Conservation (phyloP, 1,284 basidiomycete species). For the Heliocybe sulcata region DNA sequence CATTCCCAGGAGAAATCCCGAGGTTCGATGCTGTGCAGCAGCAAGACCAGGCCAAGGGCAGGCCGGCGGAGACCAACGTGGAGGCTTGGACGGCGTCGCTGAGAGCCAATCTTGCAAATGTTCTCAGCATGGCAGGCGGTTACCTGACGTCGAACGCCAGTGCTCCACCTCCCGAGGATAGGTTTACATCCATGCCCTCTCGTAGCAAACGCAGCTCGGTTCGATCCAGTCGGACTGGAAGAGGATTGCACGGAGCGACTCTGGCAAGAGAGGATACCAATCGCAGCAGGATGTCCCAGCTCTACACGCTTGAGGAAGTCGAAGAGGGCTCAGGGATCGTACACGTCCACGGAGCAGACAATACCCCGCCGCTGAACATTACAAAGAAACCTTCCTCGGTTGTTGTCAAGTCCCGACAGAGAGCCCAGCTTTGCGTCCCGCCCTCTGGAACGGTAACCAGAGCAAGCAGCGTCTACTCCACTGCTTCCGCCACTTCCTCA, state of each 20-base stretch:
- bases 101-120: slow-evolving; percentile 26
- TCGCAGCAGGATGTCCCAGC: slow-evolving; percentile 5
- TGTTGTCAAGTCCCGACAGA: not conserved
- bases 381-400: slow-evolving; percentile 1
- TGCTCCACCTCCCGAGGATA: slow-evolving; percentile 3
- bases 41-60: not conserved
- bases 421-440: not conserved
- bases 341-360: slow-evolving; percentile 9
- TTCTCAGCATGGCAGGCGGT: slow-evolving; percentile 24
- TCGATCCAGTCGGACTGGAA: not conserved
- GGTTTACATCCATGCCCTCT: slow-evolving; percentile 11
- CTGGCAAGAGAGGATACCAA: slow-evolving; percentile 3
- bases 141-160: slow-evolving; percentile 5
- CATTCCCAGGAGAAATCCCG: slow-evolving; percentile 11
- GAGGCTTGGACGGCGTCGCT: slow-evolving; percentile 25
- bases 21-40: slow-evolving; percentile 2
- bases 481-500: slow-evolving; percentile 9
- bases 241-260: not conserved
- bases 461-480: slow-evolving; percentile 20
- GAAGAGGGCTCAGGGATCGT: slow-evolving; percentile 11
- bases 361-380: slow-evolving; percentile 11
- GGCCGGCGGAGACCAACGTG: not conserved
- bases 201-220: slow-evolving; percentile 9
- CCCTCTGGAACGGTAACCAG: slow-evolving; percentile 2
- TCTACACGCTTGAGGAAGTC: slow-evolving; percentile 16